A percentile compares a stretch with the other conserved stretches of the same genome.
phyloP scores from a whole-genome alignment of 192 early-diverging fungal genomes.

The Coemansia sp. region DNA sequence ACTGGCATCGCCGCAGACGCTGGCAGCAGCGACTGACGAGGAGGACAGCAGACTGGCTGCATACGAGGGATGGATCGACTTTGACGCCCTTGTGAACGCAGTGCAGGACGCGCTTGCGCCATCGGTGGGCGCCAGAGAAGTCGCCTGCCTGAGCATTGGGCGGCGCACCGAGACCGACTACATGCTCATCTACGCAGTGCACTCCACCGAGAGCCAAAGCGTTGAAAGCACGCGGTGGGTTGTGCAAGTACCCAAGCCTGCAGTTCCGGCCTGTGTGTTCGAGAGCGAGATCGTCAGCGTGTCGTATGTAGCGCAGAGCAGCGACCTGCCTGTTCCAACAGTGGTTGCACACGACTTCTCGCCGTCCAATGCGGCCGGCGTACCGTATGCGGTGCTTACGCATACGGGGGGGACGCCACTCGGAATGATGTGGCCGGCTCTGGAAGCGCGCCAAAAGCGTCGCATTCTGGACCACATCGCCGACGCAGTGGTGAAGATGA shows the following conservation, averaged over 20 bases:
- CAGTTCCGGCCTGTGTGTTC: constrained; percentile 21
- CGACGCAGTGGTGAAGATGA: constrained; percentile 32
- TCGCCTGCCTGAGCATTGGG: constrained; percentile 7
- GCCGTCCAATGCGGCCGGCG: constrained; percentile 30
- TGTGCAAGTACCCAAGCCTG: constrained; percentile 35
- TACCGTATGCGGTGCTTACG: constrained; percentile 30
- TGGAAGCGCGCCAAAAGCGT: constrained; percentile 21
- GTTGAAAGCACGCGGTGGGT: constrained; percentile 1
- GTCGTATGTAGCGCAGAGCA: constrained; percentile 27
- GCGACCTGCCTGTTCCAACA: constrained; percentile 9
- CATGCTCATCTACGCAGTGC: constrained; percentile 33
- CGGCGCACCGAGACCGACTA: constrained; percentile 32
- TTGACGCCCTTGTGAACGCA: constrained; percentile 17
- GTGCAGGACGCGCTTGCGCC: constrained; percentile 5
- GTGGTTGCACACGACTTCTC: constrained; percentile 28
- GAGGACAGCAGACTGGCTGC: constrained; percentile 12
- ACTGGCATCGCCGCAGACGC: constrained; percentile 27
- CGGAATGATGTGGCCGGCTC: constrained; percentile 16
- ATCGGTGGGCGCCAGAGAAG: neutral
- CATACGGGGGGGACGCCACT: constrained; percentile 19
- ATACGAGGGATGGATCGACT: constrained; percentile 42
- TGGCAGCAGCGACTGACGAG: constrained; percentile 6
- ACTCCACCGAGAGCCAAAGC: neutral
- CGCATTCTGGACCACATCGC: constrained; percentile 37
- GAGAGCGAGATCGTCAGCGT: constrained; percentile 42